These are phyloP conservation scores for Globisporangium canariense DNA, from an alignment of 352 stramenopile species.

Conservation along the genomic window DNA sequence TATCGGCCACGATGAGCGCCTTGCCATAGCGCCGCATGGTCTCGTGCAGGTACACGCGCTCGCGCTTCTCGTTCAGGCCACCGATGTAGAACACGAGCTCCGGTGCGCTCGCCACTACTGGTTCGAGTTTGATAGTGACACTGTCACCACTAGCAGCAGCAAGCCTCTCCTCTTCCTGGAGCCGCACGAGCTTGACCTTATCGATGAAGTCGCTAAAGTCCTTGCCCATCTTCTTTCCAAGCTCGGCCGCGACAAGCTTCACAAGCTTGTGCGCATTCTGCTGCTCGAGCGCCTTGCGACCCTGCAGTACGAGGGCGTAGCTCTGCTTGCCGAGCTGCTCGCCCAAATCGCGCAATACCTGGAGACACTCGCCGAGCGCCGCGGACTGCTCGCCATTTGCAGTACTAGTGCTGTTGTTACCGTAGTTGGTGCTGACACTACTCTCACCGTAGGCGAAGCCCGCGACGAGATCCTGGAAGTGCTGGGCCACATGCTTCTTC, in stretches of 20 bases:
- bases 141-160: not conserved
- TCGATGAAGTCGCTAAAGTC: conserved; percentile 76
- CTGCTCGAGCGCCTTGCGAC: conserved; percentile 31
- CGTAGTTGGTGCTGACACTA: not conserved
- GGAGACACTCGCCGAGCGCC: conserved; percentile 5
- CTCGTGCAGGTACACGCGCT: conserved; percentile 88
- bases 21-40: conserved; percentile 83
- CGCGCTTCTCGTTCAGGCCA: conserved; percentile 83
- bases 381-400: not conserved
- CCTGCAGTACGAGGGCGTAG: conserved; percentile 18
- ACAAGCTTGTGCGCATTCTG: conserved; percentile 55
- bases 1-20: conserved; percentile 81
- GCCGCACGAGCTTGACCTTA: conserved; percentile 43
- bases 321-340: conserved; percentile 12
- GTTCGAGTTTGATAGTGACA: not conserved
- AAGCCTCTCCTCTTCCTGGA: conserved; percentile 22
- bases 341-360: conserved; percentile 23
- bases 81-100: conserved; percentile 68
- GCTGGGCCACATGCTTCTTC: conserved; percentile 26
- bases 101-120: conserved; percentile 7
- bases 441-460: conserved; percentile 23
- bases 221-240: conserved; percentile 60
- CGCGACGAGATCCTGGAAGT: conserved; percentile 40
- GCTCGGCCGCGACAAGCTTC: conserved; percentile 43
- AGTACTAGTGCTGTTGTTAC: not conserved